phyloP scores from a whole-genome alignment of 345 rosid genomes.

The Sisymbrium irio region DNA sequence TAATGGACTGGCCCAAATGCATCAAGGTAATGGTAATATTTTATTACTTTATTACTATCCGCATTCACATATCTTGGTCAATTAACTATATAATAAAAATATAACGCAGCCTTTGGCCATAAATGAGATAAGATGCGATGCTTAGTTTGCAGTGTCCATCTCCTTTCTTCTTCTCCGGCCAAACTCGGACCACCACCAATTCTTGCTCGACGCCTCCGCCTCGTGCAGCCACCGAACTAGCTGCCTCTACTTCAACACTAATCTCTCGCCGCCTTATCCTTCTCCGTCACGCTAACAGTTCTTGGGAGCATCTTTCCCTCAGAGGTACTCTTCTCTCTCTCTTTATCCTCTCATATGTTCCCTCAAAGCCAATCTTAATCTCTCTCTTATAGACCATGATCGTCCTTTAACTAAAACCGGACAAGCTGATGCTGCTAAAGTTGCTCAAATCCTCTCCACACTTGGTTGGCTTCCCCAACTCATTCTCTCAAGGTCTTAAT shows the following conservation, averaged over 20 bases:
- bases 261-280: constrained; percentile 80
- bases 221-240: background rate
- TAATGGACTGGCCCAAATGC: no score
- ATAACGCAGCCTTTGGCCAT: no score
- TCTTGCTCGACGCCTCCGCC: constrained; percentile 7
- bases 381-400: constrained; percentile 61
- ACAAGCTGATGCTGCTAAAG: constrained; percentile 55
- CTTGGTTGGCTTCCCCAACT: constrained; percentile 91
- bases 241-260: constrained; percentile 31
- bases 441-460: constrained; percentile 63
- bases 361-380: background rate
- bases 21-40: no score
- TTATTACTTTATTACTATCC: no score
- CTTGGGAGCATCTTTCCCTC: constrained; percentile 64
- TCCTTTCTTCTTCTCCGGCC: constrained; percentile 18
- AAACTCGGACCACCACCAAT: background rate
- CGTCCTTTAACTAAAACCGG: constrained; percentile 80
- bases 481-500: constrained; percentile 63
- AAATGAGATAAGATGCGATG: constrained; percentile 18
- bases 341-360: background rate
- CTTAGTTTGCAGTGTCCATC: constrained; percentile 18
- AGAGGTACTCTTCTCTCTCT: constrained; percentile 46
- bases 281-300: constrained; percentile 94
- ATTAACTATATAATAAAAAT: no score
- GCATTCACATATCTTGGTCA: no score